These are phyloP conservation scores for Cornus kousa DNA, from an alignment of 148 eudicot species.

Conservation along the genomic window DNA sequence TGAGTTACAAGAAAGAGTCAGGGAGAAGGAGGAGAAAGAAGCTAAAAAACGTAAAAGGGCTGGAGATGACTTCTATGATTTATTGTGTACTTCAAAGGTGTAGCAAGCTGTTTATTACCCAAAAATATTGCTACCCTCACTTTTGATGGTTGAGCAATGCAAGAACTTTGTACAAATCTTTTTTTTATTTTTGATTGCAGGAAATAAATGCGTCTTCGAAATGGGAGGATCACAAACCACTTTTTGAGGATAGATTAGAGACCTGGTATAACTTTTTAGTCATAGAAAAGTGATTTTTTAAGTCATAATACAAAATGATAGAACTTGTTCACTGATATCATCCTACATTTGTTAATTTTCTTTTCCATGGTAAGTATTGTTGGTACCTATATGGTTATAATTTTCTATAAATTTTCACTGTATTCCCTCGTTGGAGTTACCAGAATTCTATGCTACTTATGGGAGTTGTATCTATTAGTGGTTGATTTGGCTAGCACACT, in stretches of 20 bases:
- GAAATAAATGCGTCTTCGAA: conserved; percentile 61
- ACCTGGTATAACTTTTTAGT: conserved; percentile 34
- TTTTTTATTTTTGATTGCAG: conserved; percentile 34
- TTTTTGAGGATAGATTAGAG: conserved; percentile 64
- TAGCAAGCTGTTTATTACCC: not conserved
- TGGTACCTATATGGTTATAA: not conserved
- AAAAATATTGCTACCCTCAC: too few species aligned
- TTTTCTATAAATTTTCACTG: not conserved
- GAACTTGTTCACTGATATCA: not conserved
- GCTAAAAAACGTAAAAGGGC: conserved; percentile 77
- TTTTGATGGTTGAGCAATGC: not conserved
- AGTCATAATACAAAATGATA: not conserved
- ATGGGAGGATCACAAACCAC: conserved; percentile 74
- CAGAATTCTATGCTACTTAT: not conserved
- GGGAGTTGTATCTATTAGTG: not conserved
- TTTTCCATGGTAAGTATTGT: not conserved
- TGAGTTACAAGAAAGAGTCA: conserved; percentile 65
- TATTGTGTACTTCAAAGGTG: conserved; percentile 75
- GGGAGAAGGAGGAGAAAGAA: conserved; percentile 93
- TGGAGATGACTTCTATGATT: conserved; percentile 68
- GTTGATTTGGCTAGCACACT: not conserved
- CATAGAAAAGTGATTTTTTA: conserved; percentile 2
- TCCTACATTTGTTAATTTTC: too few species aligned
- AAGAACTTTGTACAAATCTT: not conserved
- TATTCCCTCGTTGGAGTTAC: not conserved